Evolutionary conservation across 768 basidiomycete species (phyloP), one percentile per base, ranked within the genome.

Genomic region (Boletellus ananiceps): DNA sequence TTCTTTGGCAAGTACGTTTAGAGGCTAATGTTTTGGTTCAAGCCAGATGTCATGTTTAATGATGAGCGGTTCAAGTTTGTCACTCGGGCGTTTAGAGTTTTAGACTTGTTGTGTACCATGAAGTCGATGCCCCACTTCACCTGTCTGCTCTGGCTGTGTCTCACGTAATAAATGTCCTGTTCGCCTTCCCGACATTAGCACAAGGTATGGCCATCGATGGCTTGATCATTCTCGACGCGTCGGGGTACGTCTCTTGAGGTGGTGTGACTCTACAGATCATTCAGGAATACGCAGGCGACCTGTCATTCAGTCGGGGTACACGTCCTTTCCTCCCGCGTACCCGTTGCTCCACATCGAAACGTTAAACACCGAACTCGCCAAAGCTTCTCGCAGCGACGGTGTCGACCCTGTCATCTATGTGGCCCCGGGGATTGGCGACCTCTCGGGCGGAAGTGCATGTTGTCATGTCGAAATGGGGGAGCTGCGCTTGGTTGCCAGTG

Each of bases 271-370:
- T 31, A 18, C 41, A 13, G 2, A 19, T 35, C 37, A 42, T 52
- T 60, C 34, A 55, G 35, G 27, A 32, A 47, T 35, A 40, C 52
- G n/a, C 54, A 84, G 81, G 47, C 79, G 81, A 40, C 83, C 93
- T 21, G 87, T 96, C 56, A 88, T 94, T 56, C 89, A 93, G 69
- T 93, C 93, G 27, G 88, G 87, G 35, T 96, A 94, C 70, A 83
- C 87, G 47, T 83, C 83, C 15, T 83, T 81, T 38, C 77, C 86
- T 11, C 68, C 86, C 0, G 82, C 85, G 1, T 93, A 92, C 66
- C 85, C 93, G 1, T 74, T 93, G 8, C 71, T 93, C 2, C 91
- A 93, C 63, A 84, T 94, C 57, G 91, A 93, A 65, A 82, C 91
- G 1, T 74, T 88, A 54, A 93, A 88, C 67, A 81, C 76, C 47